Conservation (phyloP, 2,329 filamentous ascomycete genomes). For the Teratosphaeria zuluensis region DNA sequence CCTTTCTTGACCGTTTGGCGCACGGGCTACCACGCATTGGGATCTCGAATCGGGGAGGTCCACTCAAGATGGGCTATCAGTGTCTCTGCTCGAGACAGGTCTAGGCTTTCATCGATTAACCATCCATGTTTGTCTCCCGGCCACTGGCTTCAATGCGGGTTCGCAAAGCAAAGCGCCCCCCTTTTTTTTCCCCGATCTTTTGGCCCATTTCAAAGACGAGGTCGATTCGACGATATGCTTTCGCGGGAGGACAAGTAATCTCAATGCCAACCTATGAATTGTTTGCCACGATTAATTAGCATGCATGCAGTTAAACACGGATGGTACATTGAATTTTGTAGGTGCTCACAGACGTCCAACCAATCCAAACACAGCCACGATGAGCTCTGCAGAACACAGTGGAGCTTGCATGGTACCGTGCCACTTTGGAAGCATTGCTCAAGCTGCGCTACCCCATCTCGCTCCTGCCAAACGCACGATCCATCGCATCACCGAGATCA, state of each 20-base stretch:
- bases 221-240: background rate
- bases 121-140: background rate
- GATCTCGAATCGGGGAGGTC: background rate
- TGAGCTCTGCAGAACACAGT: background rate
- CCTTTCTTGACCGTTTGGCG: background rate
- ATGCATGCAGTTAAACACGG: background rate
- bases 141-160: background rate
- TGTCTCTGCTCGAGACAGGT: background rate
- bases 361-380: background rate
- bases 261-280: background rate
- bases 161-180: background rate
- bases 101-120: background rate
- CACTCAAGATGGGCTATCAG: background rate
- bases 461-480: slow-evolving; percentile 26
- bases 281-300: background rate
- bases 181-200: background rate
- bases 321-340: background rate
- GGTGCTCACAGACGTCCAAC: background rate
- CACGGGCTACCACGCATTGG: background rate
- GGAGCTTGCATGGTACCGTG: background rate
- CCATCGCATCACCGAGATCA: slow-evolving; percentile 27
- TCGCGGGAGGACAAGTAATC: background rate
- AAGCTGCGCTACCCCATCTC: slow-evolving; percentile 15
- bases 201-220: background rate
- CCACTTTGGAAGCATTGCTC: background rate